These are phyloP conservation scores for Hibiscus mutabilis DNA, from an alignment of 345 rosid genomes.

Conservation along the genomic window DNA sequence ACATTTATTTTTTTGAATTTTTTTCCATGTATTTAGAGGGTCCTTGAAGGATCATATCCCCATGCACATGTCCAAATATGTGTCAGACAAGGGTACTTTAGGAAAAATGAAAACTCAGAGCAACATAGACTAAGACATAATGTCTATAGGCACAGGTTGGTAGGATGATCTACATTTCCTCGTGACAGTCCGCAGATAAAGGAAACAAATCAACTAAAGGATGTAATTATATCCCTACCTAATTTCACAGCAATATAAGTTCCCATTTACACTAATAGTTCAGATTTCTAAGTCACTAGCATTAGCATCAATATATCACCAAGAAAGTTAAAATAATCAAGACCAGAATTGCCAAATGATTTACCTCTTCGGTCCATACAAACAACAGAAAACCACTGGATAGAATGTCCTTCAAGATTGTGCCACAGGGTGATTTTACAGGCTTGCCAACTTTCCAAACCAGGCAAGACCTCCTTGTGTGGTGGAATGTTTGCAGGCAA, in stretches of 20 bases:
- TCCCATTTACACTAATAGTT: neutral
- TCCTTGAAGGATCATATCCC: neutral
- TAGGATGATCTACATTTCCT: neutral
- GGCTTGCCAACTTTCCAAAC: conserved; percentile 82
- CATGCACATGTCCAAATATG: neutral
- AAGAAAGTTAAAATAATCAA: neutral
- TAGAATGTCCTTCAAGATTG: conserved; percentile 80
- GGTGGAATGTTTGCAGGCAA: conserved; percentile 60
- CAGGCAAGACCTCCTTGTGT: conserved; percentile 77
- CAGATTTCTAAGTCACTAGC: neutral
- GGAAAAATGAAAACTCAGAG: neutral
- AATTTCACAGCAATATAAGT: neutral
- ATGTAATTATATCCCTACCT: neutral
- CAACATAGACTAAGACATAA: neutral
- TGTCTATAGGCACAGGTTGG: neutral
- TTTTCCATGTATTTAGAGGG: neutral
- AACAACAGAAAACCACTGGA: conserved; percentile 84
- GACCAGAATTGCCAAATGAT: neutral
- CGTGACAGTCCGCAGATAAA: neutral
- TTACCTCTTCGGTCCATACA: conserved; percentile 86
- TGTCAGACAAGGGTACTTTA: neutral
- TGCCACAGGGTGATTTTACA: conserved; percentile 87
- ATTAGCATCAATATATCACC: neutral
- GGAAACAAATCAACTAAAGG: neutral
- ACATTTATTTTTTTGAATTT: neutral